Percentiles rank a stretch among this genome's conserved stretches.
phyloP scores from a whole-genome alignment of 1,284 basidiomycete genomes.

The Leccinum angustisporum region DNA sequence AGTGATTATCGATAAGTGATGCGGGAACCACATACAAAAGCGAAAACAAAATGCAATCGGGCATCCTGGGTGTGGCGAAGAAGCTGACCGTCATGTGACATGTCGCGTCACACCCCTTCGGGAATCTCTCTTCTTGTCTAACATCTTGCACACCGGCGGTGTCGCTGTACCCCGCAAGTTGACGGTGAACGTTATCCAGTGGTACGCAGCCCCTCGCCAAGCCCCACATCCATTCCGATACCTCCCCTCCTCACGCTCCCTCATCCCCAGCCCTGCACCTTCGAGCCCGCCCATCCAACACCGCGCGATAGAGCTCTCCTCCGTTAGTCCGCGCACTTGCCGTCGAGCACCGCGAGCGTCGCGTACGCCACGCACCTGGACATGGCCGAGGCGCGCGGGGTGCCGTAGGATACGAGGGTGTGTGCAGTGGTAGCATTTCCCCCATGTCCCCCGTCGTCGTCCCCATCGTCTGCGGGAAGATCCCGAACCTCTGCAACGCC shows the following conservation, averaged over 20 bases:
- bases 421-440: too few species aligned
- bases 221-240: slow-evolving; percentile 31
- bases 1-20: too few species aligned
- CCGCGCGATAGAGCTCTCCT: slow-evolving; percentile 58
- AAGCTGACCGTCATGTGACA: too few species aligned
- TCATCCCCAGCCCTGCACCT: slow-evolving; percentile 65
- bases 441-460: background rate
- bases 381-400: slow-evolving; percentile 75
- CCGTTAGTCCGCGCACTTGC: slow-evolving; percentile 55
- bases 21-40: too few species aligned
- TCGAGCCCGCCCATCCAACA: slow-evolving; percentile 64
- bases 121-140: slow-evolving; percentile 16
- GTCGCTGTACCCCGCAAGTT: too few species aligned
- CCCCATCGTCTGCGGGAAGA: slow-evolving; percentile 32
- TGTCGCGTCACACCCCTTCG: too few species aligned
- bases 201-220: slow-evolving; percentile 23
- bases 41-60: too few species aligned
- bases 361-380: slow-evolving; percentile 82
- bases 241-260: slow-evolving; percentile 34
- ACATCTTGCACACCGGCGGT: slow-evolving; percentile 19
- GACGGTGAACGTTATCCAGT: background rate
- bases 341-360: slow-evolving; percentile 74
- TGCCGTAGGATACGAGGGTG: slow-evolving; percentile 75
- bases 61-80: too few species aligned
- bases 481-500: slow-evolving; percentile 64